Base-by-base conservation (phyloP, 345 rosid species). In the Odontarrhena argentea region DNA sequence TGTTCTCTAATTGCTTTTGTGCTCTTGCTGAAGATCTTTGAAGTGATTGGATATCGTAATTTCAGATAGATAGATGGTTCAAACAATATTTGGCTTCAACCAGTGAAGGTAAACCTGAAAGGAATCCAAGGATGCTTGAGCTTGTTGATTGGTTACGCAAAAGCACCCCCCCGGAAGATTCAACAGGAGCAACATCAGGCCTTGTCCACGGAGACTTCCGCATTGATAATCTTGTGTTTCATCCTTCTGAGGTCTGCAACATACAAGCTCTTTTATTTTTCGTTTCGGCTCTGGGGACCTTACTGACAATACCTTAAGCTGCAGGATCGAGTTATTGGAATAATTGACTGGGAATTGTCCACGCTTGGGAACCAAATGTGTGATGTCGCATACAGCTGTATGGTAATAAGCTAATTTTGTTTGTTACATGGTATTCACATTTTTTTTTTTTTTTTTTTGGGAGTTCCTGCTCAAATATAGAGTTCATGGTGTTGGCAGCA, bases 341-440 rank as follows among this genome's bases (percentile, higher is more conserved):
- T 88, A 49, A 88, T 93, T 55, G 98, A 93, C 80, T 93, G 98
- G 97, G 97, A 93, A 75, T 72, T 93, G 68, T 93, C 98, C 38
- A 90, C 98, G 10, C 86, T 93, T 76, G 98, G 98, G 65, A 93
- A 88, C 77, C 96, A 90, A 84, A 90, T 93, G 98, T 82, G 86
- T 43, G 98, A 93, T 81, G 91, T 93, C 36, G 96, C 98, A 37
- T 83, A 82, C 80, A 78, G 72, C 75, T 90, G 92, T 71, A 5
- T 93, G 98, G 98, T 93, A 87, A 54, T 69, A 51, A 45, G 22
- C 76, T 58, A 65, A 54, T 15, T 7, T 44, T 53, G 34, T 22
- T 55, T 63, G 25, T 32, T 64, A 13, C 35, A 13, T 43, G 2
- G 26, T 57, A 24, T 26, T 57, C 26, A 9, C 6, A 47, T 66